These are phyloP conservation scores for Salix viminalis DNA, from an alignment of 345 rosid genomes.

Conservation along the genomic window DNA sequence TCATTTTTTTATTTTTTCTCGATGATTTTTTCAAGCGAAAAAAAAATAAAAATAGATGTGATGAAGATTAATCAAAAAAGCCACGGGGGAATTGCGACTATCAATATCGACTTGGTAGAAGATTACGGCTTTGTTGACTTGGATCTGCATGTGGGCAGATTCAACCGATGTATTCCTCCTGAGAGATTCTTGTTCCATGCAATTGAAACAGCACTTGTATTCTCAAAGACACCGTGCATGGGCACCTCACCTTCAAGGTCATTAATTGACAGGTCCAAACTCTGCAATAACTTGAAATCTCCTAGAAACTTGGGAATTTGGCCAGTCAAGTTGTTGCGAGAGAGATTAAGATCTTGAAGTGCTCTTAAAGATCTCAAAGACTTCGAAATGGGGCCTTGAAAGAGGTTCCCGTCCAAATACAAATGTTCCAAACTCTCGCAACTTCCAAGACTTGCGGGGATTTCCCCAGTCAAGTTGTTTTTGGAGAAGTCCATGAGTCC, in stretches of 20 bases:
- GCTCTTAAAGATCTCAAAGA: constrained; percentile 2
- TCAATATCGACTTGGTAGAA: not conserved
- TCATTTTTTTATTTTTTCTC: not conserved
- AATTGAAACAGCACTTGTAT: not conserved
- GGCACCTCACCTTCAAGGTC: constrained; percentile 16
- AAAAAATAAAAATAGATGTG: not conserved
- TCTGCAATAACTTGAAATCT: not conserved
- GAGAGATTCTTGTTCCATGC: constrained; percentile 5
- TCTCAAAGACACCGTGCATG: constrained; percentile 2
- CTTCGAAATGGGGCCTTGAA: no score
- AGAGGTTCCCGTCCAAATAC: no score
- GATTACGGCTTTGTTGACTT: not conserved
- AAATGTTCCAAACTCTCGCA: not conserved
- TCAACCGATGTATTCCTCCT: constrained; percentile 1
- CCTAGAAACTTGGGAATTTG: not conserved
- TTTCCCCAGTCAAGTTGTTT: not conserved
- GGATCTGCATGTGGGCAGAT: not conserved
- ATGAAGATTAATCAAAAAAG: not conserved
- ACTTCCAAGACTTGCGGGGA: not conserved
- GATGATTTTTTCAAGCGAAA: not conserved
- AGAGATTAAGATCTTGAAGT: not conserved
- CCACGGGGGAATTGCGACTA: not conserved
- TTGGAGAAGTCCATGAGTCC: no score
- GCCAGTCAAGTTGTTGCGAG: constrained; percentile 7
- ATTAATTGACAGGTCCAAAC: constrained; percentile 13